Conservation (phyloP, 345 rosid genomes). For the Fremontodendron californicum region DNA sequence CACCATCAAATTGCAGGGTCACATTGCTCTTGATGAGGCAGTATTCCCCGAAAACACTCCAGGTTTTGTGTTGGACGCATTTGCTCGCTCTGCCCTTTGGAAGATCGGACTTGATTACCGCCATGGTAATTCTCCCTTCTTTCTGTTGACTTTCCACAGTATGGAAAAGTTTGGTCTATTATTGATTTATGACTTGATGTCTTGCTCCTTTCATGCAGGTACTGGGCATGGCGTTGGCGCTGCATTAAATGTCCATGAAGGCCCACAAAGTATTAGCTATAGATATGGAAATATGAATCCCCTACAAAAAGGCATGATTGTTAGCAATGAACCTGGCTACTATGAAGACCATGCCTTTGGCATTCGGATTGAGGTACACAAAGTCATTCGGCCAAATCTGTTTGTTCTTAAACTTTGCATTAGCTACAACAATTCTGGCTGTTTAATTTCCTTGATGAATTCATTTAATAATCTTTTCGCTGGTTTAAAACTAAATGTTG, state of each 20-base stretch:
- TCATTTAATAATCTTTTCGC: neutral
- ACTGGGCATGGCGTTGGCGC: constrained; percentile 99
- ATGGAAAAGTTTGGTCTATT: neutral
- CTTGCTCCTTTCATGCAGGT: constrained; percentile 43
- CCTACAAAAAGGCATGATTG: constrained; percentile 84
- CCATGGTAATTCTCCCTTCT: constrained; percentile 53
- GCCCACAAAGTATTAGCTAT: constrained; percentile 94
- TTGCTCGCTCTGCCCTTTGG: constrained; percentile 94
- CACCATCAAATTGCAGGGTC: constrained; percentile 60
- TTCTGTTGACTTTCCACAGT: constrained; percentile 1
- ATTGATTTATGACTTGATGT: neutral
- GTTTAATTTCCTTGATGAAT: neutral
- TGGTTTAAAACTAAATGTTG: neutral
- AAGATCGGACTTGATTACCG: constrained; percentile 96
- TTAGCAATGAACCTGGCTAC: constrained; percentile 97
- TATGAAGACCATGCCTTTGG: constrained; percentile 98
- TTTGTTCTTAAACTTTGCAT: neutral
- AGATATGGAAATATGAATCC: constrained; percentile 82
- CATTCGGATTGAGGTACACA: constrained; percentile 84
- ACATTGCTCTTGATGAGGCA: constrained; percentile 92
- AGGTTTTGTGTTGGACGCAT: constrained; percentile 89
- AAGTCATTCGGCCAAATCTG: neutral
- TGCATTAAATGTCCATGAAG: constrained; percentile 94
- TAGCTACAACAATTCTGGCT: neutral
- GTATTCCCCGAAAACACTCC: constrained; percentile 91